Percentiles rank a stretch among this genome's conserved stretches.
These are phyloP conservation scores for Orbilia oligospora DNA, from an alignment of 2,329 filamentous ascomycete genomes.

Conservation along the genomic window DNA sequence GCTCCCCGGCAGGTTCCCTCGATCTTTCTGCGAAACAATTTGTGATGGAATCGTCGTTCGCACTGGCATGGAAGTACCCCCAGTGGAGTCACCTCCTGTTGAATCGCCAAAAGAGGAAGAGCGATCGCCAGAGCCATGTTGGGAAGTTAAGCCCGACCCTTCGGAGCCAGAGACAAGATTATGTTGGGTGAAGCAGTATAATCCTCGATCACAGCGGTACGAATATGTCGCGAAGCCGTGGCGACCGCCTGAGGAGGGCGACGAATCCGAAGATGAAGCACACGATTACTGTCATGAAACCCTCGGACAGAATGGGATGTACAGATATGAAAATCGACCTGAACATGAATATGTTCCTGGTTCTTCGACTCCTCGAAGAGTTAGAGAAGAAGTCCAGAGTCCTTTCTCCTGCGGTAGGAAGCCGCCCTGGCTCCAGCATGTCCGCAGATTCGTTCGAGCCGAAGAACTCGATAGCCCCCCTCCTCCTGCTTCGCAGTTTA, in stretches of 20 bases:
- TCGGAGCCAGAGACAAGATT: constrained; percentile 21
- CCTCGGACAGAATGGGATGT: background rate
- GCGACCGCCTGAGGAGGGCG: background rate
- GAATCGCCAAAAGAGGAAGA: background rate
- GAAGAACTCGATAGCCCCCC: constrained; percentile 41
- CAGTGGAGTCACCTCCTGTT: background rate
- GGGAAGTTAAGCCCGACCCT: constrained; percentile 29
- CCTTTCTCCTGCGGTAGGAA: constrained; percentile 40
- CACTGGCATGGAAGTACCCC: background rate
- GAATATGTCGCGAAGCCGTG: constrained; percentile 44
- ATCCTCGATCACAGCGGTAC: constrained; percentile 18
- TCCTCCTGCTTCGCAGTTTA: constrained; percentile 33
- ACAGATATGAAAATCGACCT: background rate
- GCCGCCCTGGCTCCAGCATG: constrained; percentile 50
- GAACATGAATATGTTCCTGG: background rate
- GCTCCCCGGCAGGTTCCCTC: constrained; percentile 48
- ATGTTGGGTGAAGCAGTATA: constrained; percentile 43
- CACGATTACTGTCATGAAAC: background rate
- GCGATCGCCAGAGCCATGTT: constrained; percentile 11
- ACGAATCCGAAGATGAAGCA: background rate
- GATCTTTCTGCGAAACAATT: constrained; percentile 33
- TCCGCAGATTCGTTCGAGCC: constrained; percentile 43
- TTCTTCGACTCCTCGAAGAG: background rate
- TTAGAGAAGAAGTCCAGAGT: background rate
- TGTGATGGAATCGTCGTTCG: constrained; percentile 6